Evolutionary conservation across 106 monocot species (phyloP).

Genomic region (Chionographis japonica): DNA sequence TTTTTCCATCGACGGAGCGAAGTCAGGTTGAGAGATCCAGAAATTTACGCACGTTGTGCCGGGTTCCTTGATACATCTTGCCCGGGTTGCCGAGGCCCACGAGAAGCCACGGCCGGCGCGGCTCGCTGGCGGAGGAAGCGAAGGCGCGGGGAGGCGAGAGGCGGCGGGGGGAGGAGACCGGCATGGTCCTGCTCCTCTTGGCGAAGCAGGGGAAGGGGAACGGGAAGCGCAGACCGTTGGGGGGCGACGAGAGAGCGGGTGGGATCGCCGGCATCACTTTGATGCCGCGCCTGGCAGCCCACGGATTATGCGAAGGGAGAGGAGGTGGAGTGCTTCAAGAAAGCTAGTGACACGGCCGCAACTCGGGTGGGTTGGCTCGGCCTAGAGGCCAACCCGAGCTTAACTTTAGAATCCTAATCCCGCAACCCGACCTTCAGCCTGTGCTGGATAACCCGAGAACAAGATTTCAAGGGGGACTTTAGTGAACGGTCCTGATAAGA

Average conservation of each 20-base stretch:
- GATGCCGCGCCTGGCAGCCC: neutral
- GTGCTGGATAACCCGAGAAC: too few relatives aligned
- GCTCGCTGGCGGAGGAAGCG: neutral
- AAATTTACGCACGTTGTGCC: conserved; percentile 26
- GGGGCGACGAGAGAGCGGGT: neutral
- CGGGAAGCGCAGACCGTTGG: neutral
- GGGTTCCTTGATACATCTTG: conserved; percentile 29
- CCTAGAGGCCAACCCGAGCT: too few relatives aligned
- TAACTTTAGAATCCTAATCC: too few relatives aligned
- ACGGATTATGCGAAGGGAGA: too few relatives aligned
- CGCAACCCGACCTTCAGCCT: too few relatives aligned
- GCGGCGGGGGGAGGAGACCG: neutral
- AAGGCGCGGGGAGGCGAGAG: neutral
- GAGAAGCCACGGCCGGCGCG: conserved; percentile 20
- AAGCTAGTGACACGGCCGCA: too few relatives aligned
- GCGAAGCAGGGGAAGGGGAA: neutral
- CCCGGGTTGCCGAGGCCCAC: conserved; percentile 49
- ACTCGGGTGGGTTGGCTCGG: too few relatives aligned
- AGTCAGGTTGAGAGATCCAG: too few relatives aligned
- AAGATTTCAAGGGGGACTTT: too few relatives aligned
- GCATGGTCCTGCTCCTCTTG: neutral
- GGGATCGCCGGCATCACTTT: neutral
- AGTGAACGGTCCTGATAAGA: too few relatives aligned
- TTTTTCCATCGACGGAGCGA: too few relatives aligned
- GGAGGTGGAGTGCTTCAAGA: too few relatives aligned